Evolutionary conservation across 2,329 filamentous ascomycete genomes (phyloP).

Genomic region (Lecanicillium sp.): DNA sequence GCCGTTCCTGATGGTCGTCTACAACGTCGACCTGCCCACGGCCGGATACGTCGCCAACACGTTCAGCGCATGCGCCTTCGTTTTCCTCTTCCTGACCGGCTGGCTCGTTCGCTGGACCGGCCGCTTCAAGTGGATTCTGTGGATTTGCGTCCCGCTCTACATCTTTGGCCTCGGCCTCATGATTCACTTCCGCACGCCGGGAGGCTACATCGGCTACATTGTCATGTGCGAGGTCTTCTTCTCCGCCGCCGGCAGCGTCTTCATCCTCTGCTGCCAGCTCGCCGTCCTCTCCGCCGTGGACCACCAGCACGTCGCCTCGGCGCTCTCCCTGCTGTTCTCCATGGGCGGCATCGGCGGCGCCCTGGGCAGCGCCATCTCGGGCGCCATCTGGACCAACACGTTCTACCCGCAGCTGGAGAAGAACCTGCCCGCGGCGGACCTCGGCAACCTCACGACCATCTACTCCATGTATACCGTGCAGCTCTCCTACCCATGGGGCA

Average conservation of each 20-base stretch:
- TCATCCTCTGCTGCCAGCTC: constrained; percentile 25
- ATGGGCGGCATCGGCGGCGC: constrained; percentile 17
- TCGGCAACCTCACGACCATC: constrained; percentile 37
- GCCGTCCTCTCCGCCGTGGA: constrained; percentile 22
- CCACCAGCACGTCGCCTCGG: constrained; percentile 21
- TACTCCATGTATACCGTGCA: constrained; percentile 48
- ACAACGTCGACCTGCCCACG: constrained; percentile 34
- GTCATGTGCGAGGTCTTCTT: constrained; percentile 39
- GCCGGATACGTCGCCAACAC: constrained; percentile 44
- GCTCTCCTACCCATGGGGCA: constrained; percentile 40
- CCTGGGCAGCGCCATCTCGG: constrained; percentile 19
- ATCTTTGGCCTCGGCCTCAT: constrained; percentile 33
- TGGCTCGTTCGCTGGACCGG: constrained; percentile 39
- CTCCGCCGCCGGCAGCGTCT: constrained; percentile 27
- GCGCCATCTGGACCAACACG: constrained; percentile 20
- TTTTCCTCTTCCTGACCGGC: constrained; percentile 44
- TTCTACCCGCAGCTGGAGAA: constrained; percentile 34
- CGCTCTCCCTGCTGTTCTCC: constrained; percentile 18
- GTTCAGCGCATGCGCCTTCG: constrained; percentile 44
- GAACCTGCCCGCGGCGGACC: constrained; percentile 39
- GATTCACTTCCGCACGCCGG: constrained; percentile 35
- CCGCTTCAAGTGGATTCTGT: constrained; percentile 39
- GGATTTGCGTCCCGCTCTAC: constrained; percentile 26
- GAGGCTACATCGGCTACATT: constrained; percentile 28
- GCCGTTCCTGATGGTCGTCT: constrained; percentile 50